Base-by-base conservation (phyloP, 2,329 filamentous ascomycete species). In the Claviceps pazoutovae region DNA sequence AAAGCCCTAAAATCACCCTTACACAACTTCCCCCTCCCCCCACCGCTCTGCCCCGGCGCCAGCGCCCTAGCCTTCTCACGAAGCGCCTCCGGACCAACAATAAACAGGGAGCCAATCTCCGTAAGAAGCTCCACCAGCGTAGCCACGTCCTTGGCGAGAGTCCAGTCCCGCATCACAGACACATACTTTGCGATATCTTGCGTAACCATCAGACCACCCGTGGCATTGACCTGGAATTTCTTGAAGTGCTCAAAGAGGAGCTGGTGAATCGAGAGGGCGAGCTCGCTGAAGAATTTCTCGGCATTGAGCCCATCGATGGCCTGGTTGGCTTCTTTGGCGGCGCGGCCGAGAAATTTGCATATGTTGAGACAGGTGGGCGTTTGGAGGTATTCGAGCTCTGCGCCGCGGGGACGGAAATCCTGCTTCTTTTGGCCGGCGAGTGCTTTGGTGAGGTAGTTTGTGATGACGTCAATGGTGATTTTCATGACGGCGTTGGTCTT, bases 171-270 rank as follows among this genome's bases (percentile, higher is more conserved):
- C 57, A 98, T 75, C 11, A 95, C 80, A 55, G 90, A 84, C 8
- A 87, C 86, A 66, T 98, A 98, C 64, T 88, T 89, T 38, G 88
- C 88, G 66, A 97, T 90, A 64, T 98, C 93, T 70, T 97, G 95
- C 38, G 86, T 91, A 26, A 97, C 88, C 79, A 96, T 93, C 46
- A 98, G 79, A 2, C 89, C 93, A 55, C 93, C 93, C 0, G 91
- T 90, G 42, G 90, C 88, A 59, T 89, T 95, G 58, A 98, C 88
- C 55, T 84, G 82, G 71, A 95, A 98, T 62, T 88, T 89, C 62
- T 95, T 93, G 70, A 97, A 88, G 68, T 98, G 93, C 56, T 93
- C 87, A 56, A 98, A 82, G 4, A 98, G 77, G 9, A 94, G 78
- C 48, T 77, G 72, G 58, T 90, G 83, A 38, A 95, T 75, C 9